These are phyloP conservation scores for Yamadazyma siamensis DNA, from an alignment of 1,139 yeast species.

Conservation along the genomic window DNA sequence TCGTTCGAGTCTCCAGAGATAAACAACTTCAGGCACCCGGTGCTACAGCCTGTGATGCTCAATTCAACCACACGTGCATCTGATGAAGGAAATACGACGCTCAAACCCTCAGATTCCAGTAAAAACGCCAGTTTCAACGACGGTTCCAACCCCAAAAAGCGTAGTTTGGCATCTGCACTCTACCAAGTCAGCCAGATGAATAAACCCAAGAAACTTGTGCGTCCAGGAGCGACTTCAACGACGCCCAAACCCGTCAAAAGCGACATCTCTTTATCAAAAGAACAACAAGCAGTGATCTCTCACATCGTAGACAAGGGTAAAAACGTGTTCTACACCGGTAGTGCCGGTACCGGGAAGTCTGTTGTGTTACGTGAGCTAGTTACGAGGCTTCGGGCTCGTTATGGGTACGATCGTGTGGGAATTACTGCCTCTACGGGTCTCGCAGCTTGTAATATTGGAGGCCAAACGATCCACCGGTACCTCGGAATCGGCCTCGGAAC, in stretches of 20 bases:
- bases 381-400: constrained; percentile 28
- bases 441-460: constrained; percentile 87
- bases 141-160: neutral
- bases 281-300: constrained; percentile 68
- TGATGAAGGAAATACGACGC: neutral
- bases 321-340: constrained; percentile 71
- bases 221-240: neutral
- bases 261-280: constrained; percentile 35
- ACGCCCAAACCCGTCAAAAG: neutral
- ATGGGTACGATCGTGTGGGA: constrained; percentile 55
- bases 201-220: constrained; percentile 1
- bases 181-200: neutral
- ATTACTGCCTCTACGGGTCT: constrained; percentile 90
- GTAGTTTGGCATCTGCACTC: neutral
- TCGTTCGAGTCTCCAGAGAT: constrained; percentile 31
- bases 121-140: too few relatives aligned
- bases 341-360: constrained; percentile 88
- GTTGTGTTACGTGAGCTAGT: constrained; percentile 65
- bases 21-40: constrained; percentile 24
- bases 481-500: constrained; percentile 76
- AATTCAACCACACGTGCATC: neutral
- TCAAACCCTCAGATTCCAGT: neutral
- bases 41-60: constrained; percentile 1
- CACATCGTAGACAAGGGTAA: constrained; percentile 53
- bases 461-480: constrained; percentile 74